A percentile compares a stretch with the other conserved stretches of the same genome.
Evolutionary conservation across 805 yeast species (phyloP).

Genomic region (Jamesozyma jinghongensis): DNA sequence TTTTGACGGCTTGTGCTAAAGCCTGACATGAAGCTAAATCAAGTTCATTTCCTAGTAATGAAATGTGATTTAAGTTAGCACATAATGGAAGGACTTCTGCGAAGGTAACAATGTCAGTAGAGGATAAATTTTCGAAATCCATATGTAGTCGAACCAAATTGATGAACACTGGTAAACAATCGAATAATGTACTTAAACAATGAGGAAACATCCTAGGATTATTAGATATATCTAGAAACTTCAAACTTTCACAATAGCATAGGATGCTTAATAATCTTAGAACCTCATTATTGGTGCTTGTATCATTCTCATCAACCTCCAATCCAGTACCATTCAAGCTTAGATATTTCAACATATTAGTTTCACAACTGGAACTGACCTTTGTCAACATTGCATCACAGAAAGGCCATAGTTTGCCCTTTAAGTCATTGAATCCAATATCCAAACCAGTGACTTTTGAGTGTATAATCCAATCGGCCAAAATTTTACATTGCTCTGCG

Average conservation of each 20-base stretch:
- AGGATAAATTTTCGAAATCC: conserved; percentile 55
- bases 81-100: conserved; percentile 70
- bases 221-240: conserved; percentile 69
- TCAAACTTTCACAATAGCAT: conserved; percentile 48
- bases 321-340: conserved; percentile 63
- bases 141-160: conserved; percentile 57
- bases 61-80: conserved; percentile 51
- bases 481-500: conserved; percentile 43
- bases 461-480: conserved; percentile 51
- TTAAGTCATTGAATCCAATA: conserved; percentile 70
- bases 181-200: conserved; percentile 42
- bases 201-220: conserved; percentile 63
- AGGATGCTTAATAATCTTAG: conserved; percentile 37
- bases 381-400: conserved; percentile 19
- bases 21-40: conserved; percentile 56
- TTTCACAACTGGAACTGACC: conserved; percentile 17
- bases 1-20: conserved; percentile 54
- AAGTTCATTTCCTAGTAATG: conserved; percentile 57
- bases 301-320: conserved; percentile 37
- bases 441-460: conserved; percentile 58
- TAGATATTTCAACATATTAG: conserved; percentile 35
- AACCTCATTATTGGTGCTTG: conserved; percentile 27
- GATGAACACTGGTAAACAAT: conserved; percentile 63
- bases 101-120: conserved; percentile 48
- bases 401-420: conserved; percentile 29